Percentiles rank a stretch among this genome's conserved stretches.
Conservation (phyloP, 192 early-diverging fungal species). For the Coemansia aciculifera region DNA sequence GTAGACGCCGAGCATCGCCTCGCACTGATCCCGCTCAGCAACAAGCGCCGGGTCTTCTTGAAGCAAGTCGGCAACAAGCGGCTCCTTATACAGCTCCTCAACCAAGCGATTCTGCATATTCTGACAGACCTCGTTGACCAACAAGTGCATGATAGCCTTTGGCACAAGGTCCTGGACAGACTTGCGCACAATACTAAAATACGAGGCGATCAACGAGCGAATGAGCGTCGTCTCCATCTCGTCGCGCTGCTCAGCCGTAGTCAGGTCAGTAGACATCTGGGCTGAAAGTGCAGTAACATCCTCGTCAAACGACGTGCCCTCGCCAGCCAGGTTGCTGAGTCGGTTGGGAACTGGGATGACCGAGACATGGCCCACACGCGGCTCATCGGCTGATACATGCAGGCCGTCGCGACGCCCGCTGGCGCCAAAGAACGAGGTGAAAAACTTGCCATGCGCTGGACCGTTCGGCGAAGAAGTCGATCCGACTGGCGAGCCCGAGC, state of each 20-base stretch:
- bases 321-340: conserved; percentile 38
- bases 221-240: conserved; percentile 79
- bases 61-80: conserved; percentile 67
- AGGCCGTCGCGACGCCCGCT: conserved; percentile 36
- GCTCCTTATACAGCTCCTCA: conserved; percentile 70
- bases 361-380: conserved; percentile 34
- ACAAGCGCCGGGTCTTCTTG: conserved; percentile 74
- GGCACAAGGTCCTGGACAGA: conserved; percentile 78
- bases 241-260: conserved; percentile 60
- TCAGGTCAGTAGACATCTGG: conserved; percentile 46
- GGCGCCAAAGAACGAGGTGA: conserved; percentile 51
- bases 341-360: conserved; percentile 53
- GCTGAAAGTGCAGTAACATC: conserved; percentile 48
- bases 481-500: conserved; percentile 25
- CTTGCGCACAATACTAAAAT: conserved; percentile 79
- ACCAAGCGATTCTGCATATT: conserved; percentile 76
- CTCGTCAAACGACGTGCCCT: conserved; percentile 46
- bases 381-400: conserved; percentile 41
- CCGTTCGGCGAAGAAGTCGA: conserved; percentile 4
- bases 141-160: conserved; percentile 79
- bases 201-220: conserved; percentile 75
- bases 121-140: conserved; percentile 75
- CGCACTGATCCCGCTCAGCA: conserved; percentile 73
- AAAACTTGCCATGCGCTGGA: conserved; percentile 33
- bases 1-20: conserved; percentile 75